These are phyloP conservation scores for Rhododendron henanense DNA, from an alignment of 148 eudicot genomes.

Conservation along the genomic window DNA sequence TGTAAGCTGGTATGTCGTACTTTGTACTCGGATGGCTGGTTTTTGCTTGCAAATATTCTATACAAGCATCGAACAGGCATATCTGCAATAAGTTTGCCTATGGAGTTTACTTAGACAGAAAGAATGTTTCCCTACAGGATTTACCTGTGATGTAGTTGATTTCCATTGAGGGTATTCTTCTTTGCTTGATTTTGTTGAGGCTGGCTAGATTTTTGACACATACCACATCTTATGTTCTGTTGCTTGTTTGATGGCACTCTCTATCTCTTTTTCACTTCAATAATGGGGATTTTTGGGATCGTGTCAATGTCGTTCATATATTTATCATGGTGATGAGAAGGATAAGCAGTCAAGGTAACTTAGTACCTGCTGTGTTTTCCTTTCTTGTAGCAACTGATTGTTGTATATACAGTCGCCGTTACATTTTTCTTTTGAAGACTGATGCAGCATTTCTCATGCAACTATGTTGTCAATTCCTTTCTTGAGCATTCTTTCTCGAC, in stretches of 20 bases:
- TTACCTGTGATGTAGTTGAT: background rate
- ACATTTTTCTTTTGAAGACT: background rate
- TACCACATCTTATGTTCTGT: background rate
- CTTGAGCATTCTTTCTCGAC: background rate
- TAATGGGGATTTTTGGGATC: background rate
- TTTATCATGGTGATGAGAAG: background rate
- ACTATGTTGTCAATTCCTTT: background rate
- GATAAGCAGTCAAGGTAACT: background rate
- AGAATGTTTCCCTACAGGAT: background rate
- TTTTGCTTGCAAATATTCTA: conserved; percentile 5
- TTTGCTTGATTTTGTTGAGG: background rate
- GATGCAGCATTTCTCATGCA: background rate
- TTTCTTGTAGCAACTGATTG: background rate
- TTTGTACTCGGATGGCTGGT: background rate
- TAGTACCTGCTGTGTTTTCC: background rate
- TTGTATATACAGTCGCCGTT: too few species aligned
- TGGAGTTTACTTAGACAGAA: background rate
- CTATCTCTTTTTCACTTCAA: background rate
- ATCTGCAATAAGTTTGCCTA: background rate
- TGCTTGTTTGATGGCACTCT: conserved; percentile 3
- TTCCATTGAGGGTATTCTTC: background rate
- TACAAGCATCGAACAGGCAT: background rate
- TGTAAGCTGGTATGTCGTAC: conserved; percentile 69
- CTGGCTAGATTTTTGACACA: background rate
- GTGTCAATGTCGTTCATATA: background rate